Conservation (phyloP, 345 rosid species). For the Trapa bicornis region DNA sequence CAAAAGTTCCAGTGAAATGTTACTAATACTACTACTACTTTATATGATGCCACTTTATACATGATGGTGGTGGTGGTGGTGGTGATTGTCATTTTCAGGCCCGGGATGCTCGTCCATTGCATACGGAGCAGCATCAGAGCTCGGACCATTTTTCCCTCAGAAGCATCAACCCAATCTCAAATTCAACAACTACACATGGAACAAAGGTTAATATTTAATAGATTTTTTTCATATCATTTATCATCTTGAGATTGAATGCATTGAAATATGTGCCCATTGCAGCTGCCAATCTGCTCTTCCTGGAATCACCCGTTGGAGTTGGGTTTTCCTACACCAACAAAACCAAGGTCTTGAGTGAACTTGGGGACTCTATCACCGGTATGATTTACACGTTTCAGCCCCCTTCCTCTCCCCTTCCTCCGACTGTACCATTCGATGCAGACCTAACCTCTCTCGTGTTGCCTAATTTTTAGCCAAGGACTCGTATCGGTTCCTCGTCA, state of each 20-base stretch:
- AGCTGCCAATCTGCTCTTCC: constrained; percentile 67
- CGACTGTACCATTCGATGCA: not conserved
- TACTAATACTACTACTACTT: too few species aligned
- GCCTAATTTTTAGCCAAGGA: constrained; percentile 22
- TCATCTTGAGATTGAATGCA: too few species aligned
- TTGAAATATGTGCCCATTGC: not conserved
- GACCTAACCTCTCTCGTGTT: not conserved
- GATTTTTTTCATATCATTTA: too few species aligned
- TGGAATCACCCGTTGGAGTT: constrained; percentile 80
- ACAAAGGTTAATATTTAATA: constrained; percentile 28
- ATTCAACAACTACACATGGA: constrained; percentile 51
- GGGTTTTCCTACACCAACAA: constrained; percentile 75
- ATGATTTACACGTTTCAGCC: not conserved
- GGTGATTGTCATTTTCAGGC: constrained; percentile 23
- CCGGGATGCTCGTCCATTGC: constrained; percentile 86
- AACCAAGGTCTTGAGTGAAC: constrained; percentile 26
- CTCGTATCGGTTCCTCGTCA: constrained; percentile 40
- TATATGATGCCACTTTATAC: too few species aligned
- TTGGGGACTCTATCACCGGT: constrained; percentile 39
- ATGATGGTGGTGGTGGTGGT: not conserved
- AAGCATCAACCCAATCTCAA: constrained; percentile 24
- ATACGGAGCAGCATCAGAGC: constrained; percentile 65
- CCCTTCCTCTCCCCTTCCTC: too few species aligned
- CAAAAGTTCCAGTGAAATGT: too few species aligned
- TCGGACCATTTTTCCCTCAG: constrained; percentile 53